Base-by-base conservation (phyloP, 2,329 filamentous ascomycete genomes). In the Neonectria punicea region DNA sequence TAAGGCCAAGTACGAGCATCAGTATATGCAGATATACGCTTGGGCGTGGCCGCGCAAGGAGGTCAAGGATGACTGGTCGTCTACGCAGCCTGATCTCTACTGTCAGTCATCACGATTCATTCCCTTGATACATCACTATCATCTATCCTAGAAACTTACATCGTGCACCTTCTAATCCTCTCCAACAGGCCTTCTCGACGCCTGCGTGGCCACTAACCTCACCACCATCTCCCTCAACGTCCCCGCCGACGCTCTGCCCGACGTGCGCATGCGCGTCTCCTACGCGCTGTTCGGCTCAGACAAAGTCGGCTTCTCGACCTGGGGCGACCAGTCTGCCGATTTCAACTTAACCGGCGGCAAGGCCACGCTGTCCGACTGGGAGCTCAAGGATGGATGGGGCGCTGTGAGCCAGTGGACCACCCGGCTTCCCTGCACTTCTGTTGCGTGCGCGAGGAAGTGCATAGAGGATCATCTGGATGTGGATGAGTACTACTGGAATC, bases 331-430 rank as follows among this genome's bases (percentile, higher is more conserved):
- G 46, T 44, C 57, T 4, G 53, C 53, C n/a, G 14, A n/a, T 4
- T 65, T 65, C 56, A 65, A 65, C 28, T 44, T 65, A n/a, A 60
- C 62, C 1, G 44, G 28, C 34, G 50, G 62, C 43, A 18, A 65
- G 28, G 62, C 41, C 28, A 22, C 28, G 10, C 50, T 65, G 4
- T 60, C 51, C 4, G 36, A 53, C 13, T 56, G 44, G 50, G 62
- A 65, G 46, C 14, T 18, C 32, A 55, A 53, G 44, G 9, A 56
- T 6, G 53, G 62, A 22, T 60, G 51, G 50, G 25, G 32, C n/a
- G 30, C 54, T 30, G 34, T 61, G 28, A 60, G 25, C 44, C 56
- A 56, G 9, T 65, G 61, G 61, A 9, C 49, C 16, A 36, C 10
- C 22, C 55, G 41, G 11, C 43, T 64, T 4, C 55, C 55, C 3